These are phyloP conservation scores for Tetrahymena thermophila DNA, from an alignment of 73 alveolate genomes.

Conservation along the genomic window DNA sequence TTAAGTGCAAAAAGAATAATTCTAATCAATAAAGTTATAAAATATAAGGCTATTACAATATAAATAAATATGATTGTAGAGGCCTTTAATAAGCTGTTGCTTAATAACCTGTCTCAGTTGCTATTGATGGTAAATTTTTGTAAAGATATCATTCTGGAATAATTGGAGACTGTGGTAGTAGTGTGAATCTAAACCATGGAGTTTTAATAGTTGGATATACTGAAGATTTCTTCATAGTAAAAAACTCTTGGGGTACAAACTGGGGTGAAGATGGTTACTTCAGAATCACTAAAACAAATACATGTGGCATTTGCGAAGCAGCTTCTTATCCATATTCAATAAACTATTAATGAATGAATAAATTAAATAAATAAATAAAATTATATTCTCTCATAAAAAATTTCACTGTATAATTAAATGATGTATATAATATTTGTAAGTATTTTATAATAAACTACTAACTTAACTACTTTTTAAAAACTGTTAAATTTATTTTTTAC, in stretches of 20 bases:
- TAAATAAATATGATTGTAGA: not conserved
- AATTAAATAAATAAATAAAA: no score
- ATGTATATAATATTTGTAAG: no score
- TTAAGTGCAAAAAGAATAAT: not conserved
- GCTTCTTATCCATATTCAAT: constrained; percentile 26
- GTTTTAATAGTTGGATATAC: constrained; percentile 68
- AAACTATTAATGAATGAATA: no score
- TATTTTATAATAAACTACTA: no score
- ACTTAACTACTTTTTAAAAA: no score
- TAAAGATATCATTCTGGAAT: not conserved
- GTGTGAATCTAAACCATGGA: constrained; percentile 47
- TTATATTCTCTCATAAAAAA: no score
- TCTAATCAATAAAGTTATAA: not conserved
- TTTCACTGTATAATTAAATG: no score
- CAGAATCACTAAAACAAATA: constrained; percentile 8
- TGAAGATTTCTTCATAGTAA: constrained; percentile 12
- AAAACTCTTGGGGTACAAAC: constrained; percentile 49
- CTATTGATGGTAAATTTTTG: not conserved
- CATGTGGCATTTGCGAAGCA: constrained; percentile 34
- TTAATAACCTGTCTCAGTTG: not conserved
- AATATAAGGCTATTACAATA: not conserved
- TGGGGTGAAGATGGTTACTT: constrained; percentile 56
- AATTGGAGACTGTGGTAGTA: not conserved
- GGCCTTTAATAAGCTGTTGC: not conserved
- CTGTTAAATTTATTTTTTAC: no score